phyloP scores from a whole-genome alignment of 257 asterid species.

The Nicotiana tabacum region DNA sequence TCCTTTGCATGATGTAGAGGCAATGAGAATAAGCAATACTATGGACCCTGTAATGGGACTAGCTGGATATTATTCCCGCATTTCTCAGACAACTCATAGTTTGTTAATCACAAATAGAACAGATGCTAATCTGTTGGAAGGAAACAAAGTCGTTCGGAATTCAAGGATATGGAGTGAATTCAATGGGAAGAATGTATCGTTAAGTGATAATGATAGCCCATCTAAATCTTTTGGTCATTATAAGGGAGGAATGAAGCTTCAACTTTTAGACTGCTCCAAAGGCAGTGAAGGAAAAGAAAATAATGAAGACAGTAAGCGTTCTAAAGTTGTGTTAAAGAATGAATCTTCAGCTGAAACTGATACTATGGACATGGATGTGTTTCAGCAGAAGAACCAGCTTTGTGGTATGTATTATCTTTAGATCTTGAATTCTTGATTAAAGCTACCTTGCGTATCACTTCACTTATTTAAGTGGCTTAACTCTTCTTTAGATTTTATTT shows the following conservation, averaged over 20 bases:
- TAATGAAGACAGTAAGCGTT: constrained; percentile 18
- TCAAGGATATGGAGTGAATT: constrained; percentile 15
- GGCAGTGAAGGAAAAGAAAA: constrained; percentile 36
- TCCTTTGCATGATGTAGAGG: constrained; percentile 29
- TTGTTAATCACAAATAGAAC: constrained; percentile 34
- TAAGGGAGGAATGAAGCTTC: constrained; percentile 37
- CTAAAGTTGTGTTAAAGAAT: constrained; percentile 29
- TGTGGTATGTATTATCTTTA: constrained; percentile 27
- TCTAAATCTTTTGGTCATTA: constrained; percentile 30
- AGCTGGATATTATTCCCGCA: constrained; percentile 29
- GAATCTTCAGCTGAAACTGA: constrained; percentile 80
- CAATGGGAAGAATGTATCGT: constrained; percentile 23
- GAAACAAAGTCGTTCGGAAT: constrained; percentile 23
- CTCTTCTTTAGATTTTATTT: neutral
- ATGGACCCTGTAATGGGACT: constrained; percentile 30
- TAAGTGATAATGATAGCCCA: constrained; percentile 15
- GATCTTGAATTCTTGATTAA: neutral
- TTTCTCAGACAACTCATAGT: constrained; percentile 52
- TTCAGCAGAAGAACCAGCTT: constrained; percentile 29
- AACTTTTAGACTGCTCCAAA: constrained; percentile 30
- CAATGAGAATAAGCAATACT: constrained; percentile 46
- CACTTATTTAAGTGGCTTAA: neutral
- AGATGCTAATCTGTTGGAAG: constrained; percentile 28
- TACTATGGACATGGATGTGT: constrained; percentile 45
- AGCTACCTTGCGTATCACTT: neutral